Conservation (phyloP, 1,139 yeast genomes). For the Geotrichum phurueaensis region DNA sequence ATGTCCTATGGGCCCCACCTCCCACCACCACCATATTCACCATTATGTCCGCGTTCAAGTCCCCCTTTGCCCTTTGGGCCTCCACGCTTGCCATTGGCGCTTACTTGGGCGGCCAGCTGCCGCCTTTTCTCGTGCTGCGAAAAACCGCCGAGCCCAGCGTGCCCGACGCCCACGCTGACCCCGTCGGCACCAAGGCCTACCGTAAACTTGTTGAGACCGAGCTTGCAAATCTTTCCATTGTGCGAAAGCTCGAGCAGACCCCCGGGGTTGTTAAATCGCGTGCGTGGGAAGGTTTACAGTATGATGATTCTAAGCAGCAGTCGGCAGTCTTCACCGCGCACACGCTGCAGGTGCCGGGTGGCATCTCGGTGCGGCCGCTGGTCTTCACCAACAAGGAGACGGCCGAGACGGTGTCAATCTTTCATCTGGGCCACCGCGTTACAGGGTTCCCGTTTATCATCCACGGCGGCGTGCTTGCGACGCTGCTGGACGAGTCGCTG, state of each 20-base stretch:
- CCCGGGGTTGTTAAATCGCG: constrained; percentile 2
- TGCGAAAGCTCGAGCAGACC: constrained; percentile 7
- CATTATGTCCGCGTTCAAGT: not conserved
- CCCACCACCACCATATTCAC: not conserved
- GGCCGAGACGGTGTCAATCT: constrained; percentile 11
- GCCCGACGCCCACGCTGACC: constrained; percentile 7
- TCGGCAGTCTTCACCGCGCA: constrained; percentile 29
- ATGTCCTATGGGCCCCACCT: not conserved
- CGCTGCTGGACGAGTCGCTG: constrained; percentile 70
- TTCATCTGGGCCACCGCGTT: constrained; percentile 57
- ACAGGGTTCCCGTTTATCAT: constrained; percentile 85
- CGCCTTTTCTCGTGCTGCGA: constrained; percentile 11
- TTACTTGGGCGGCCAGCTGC: constrained; percentile 6
- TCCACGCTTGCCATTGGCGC: constrained; percentile 3
- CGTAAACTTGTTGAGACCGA: constrained; percentile 12
- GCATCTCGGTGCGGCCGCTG: constrained; percentile 41
- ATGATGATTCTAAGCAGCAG: not conserved
- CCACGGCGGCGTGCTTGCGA: constrained; percentile 87
- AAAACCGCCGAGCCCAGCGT: constrained; percentile 4
- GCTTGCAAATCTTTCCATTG: constrained; percentile 9
- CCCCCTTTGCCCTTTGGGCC: not conserved
- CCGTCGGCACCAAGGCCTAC: constrained; percentile 6
- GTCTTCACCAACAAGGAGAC: constrained; percentile 23
- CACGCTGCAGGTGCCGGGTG: constrained; percentile 61
- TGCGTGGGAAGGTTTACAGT: constrained; percentile 12